Evolutionary conservation across 2,329 filamentous ascomycete genomes (phyloP).

Genomic region (Cladophialophora psammophila): DNA sequence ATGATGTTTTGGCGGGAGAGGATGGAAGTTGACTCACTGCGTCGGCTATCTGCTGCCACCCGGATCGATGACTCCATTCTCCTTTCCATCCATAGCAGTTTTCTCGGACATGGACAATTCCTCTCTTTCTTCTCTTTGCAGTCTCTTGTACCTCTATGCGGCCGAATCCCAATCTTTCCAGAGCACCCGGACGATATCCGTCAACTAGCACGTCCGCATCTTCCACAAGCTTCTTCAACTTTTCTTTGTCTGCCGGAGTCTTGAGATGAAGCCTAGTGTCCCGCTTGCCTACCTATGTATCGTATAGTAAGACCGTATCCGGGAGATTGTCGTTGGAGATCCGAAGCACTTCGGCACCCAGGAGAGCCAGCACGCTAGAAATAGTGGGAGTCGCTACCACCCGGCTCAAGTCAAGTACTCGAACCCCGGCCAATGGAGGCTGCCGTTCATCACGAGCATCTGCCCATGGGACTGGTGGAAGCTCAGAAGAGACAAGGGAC

Average conservation of each 20-base stretch:
- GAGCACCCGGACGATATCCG: constrained; percentile 57
- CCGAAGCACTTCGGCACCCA: constrained; percentile 57
- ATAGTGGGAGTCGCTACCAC: constrained; percentile 55
- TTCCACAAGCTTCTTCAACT: constrained; percentile 52
- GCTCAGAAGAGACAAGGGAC: no score
- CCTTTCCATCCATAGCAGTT: constrained; percentile 59
- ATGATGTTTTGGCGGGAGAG: no score
- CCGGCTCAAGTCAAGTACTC: constrained; percentile 57
- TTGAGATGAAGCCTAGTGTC: constrained; percentile 63
- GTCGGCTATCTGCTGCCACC: constrained; percentile 61
- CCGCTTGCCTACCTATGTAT: constrained; percentile 75
- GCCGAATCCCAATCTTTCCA: constrained; percentile 67
- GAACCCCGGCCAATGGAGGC: constrained; percentile 52
- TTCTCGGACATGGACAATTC: constrained; percentile 57
- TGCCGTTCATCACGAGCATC: no score
- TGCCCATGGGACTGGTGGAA: no score
- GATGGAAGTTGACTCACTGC: constrained; percentile 43
- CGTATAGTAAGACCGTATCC: constrained; percentile 70
- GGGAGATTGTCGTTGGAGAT: constrained; percentile 29
- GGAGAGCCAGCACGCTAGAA: constrained; percentile 51
- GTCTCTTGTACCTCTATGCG: constrained; percentile 51
- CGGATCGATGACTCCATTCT: constrained; percentile 52
- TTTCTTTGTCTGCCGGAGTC: constrained; percentile 48
- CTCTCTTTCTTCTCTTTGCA: constrained; percentile 50
- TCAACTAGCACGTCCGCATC: constrained; percentile 63